Conservation (phyloP, 2,329 filamentous ascomycete species). For the Kalmusia sp. region DNA sequence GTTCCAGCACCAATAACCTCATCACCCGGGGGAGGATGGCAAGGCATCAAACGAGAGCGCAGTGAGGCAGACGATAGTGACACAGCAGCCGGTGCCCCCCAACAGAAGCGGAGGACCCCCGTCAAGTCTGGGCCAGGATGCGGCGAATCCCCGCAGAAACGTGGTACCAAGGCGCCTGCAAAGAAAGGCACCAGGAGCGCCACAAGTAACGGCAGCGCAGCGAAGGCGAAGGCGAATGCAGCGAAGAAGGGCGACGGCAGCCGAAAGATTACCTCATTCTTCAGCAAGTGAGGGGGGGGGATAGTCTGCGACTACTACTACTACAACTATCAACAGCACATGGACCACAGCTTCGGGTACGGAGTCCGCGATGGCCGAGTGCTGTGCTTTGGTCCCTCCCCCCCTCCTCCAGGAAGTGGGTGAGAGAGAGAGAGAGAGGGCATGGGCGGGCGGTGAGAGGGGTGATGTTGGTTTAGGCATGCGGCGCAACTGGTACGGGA, state of each 20-base stretch:
- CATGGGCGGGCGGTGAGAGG: conserved; percentile 27
- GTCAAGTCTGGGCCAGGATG: conserved; percentile 23
- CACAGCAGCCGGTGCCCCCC: conserved; percentile 41
- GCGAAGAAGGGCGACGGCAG: conserved; percentile 58
- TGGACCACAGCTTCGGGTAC: conserved; percentile 17
- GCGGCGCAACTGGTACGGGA: conserved; percentile 21
- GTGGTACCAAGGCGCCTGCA: conserved; percentile 25
- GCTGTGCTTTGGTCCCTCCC: conserved; percentile 13
- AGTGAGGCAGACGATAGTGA: conserved; percentile 44
- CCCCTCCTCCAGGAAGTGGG: too few species aligned
- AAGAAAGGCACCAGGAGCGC: conserved; percentile 61
- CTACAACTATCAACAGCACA: too few species aligned
- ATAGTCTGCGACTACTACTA: too few species aligned
- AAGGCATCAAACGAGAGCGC: conserved; percentile 58
- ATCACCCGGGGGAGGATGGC: conserved; percentile 26
- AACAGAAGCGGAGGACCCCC: conserved; percentile 46
- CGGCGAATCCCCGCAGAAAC: conserved; percentile 35
- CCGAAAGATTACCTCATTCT: conserved; percentile 66
- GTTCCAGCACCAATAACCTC: conserved; percentile 28
- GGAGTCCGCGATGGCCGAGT: conserved; percentile 20
- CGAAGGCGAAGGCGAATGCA: conserved; percentile 47
- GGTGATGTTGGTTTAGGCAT: conserved; percentile 22
- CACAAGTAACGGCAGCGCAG: conserved; percentile 60
- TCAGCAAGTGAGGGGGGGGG: conserved; percentile 57
- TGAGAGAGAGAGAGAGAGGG: too few species aligned